phyloP scores from a whole-genome alignment of 768 basidiomycete species.

The Pleurotus giganteus region DNA sequence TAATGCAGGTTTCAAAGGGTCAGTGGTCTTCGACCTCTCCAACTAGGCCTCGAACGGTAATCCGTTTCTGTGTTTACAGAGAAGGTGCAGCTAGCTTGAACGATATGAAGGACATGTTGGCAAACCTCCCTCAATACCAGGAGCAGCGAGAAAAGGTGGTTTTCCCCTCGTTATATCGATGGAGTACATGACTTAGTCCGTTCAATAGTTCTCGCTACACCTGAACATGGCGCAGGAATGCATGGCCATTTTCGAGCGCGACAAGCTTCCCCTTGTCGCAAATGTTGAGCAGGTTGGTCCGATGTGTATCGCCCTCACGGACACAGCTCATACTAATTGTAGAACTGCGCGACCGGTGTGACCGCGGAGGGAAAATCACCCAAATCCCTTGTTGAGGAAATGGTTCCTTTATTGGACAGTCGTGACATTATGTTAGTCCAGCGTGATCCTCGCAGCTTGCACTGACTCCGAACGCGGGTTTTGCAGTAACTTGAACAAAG shows the following conservation, averaged over 20 bases:
- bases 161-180: neutral
- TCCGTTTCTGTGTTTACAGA: conserved; percentile 29
- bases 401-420: conserved; percentile 94
- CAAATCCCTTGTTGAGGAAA: conserved; percentile 93
- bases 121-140: conserved; percentile 90
- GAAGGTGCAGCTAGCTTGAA: conserved; percentile 86
- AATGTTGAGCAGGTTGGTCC: conserved; percentile 81
- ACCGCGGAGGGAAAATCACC: conserved; percentile 94
- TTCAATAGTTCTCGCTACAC: conserved; percentile 87
- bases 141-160: conserved; percentile 90
- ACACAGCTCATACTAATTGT: conserved; percentile 4
- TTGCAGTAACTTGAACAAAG: conserved; percentile 83
- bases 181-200: neutral
- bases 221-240: conserved; percentile 98
- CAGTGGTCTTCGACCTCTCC: conserved; percentile 17
- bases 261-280: conserved; percentile 79
- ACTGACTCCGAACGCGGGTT: conserved; percentile 1
- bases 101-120: conserved; percentile 99
- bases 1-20: conserved; percentile 94
- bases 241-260: conserved; percentile 89
- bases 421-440: conserved; percentile 50
- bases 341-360: conserved; percentile 93
- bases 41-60: neutral
- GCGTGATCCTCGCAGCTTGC: neutral
- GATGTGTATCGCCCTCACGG: conserved; percentile 16